A percentile compares a stretch with the other conserved stretches of the same genome.
These are phyloP conservation scores for Neocucurbitaria cava DNA, from an alignment of 2,329 filamentous ascomycete genomes.

Conservation along the genomic window DNA sequence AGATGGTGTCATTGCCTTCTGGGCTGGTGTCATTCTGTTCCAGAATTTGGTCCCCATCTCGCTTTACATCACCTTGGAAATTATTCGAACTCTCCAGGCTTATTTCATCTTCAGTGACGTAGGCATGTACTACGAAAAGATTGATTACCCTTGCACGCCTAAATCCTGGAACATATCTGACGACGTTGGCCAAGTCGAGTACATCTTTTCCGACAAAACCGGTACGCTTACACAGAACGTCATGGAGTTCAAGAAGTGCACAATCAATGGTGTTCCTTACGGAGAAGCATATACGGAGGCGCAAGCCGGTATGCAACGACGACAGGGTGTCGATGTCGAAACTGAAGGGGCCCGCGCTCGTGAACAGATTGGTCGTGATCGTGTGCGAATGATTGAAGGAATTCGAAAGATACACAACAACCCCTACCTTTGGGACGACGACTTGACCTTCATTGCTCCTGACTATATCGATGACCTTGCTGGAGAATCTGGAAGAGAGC, in stretches of 20 bases:
- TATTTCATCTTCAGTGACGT: slow-evolving; percentile 97
- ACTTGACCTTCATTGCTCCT: slow-evolving; percentile 89
- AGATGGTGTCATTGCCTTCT: slow-evolving; percentile 95
- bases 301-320: slow-evolving; percentile 93
- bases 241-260: slow-evolving; percentile 99
- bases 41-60: slow-evolving; percentile 99
- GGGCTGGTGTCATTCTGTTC: slow-evolving; percentile 91
- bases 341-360: slow-evolving; percentile 75
- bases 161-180: slow-evolving; percentile 99
- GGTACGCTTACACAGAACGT: slow-evolving; percentile 90
- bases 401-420: slow-evolving; percentile 85
- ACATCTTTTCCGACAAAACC: slow-evolving; percentile 97
- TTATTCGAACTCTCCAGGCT: slow-evolving; percentile 89
- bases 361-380: slow-evolving; percentile 80
- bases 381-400: slow-evolving; percentile 72
- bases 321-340: slow-evolving; percentile 85
- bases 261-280: slow-evolving; percentile 94
- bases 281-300: slow-evolving; percentile 98
- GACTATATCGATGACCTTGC: slow-evolving; percentile 85
- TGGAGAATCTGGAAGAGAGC: slow-evolving; percentile 77
- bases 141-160: slow-evolving; percentile 93
- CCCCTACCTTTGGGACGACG: slow-evolving; percentile 86
- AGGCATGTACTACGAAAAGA: slow-evolving; percentile 94
- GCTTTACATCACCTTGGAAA: slow-evolving; percentile 95
- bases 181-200: slow-evolving; percentile 96